phyloP scores from a whole-genome alignment of 352 stramenopile species.

The Phytophthora parvispora region DNA sequence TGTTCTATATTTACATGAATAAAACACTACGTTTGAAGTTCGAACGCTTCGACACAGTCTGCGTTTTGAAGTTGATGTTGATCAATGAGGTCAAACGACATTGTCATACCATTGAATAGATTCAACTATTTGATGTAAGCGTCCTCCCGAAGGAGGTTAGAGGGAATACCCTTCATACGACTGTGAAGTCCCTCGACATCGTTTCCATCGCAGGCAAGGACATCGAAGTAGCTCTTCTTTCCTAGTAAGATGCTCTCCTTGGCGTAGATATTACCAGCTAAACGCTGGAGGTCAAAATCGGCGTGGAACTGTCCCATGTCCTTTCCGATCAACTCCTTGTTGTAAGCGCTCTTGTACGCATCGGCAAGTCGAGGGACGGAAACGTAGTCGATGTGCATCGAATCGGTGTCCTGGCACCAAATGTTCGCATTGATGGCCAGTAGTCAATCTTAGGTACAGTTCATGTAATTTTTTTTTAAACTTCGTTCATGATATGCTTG shows the following conservation, averaged over 20 bases:
- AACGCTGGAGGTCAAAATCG: conserved; percentile 9
- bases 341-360: neutral
- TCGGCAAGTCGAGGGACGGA: conserved; percentile 1
- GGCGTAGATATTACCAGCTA: conserved; percentile 4
- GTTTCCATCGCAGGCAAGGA: conserved; percentile 8
- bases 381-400: conserved; percentile 7
- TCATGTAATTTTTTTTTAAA: no score
- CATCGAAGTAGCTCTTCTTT: conserved; percentile 11
- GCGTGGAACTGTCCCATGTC: conserved; percentile 11
- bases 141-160: conserved; percentile 1
- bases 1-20: conserved; percentile 12
- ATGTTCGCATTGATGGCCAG: conserved; percentile 6
- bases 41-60: conserved; percentile 4
- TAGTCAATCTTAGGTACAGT: no score
- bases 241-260: conserved; percentile 3
- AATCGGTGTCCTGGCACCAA: conserved; percentile 17
- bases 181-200: neutral
- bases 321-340: conserved; percentile 6
- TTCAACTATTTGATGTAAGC: conserved; percentile 1
- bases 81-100: conserved; percentile 10
- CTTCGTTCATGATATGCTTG: conserved; percentile 20
- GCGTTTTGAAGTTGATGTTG: conserved; percentile 8
- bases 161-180: conserved; percentile 7
- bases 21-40: conserved; percentile 6
- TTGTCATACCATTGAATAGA: conserved; percentile 3